Evolutionary conservation across 768 basidiomycete species (phyloP), one percentile per base, ranked within the genome.

Genomic region (Cystofilobasidium ferigula): DNA sequence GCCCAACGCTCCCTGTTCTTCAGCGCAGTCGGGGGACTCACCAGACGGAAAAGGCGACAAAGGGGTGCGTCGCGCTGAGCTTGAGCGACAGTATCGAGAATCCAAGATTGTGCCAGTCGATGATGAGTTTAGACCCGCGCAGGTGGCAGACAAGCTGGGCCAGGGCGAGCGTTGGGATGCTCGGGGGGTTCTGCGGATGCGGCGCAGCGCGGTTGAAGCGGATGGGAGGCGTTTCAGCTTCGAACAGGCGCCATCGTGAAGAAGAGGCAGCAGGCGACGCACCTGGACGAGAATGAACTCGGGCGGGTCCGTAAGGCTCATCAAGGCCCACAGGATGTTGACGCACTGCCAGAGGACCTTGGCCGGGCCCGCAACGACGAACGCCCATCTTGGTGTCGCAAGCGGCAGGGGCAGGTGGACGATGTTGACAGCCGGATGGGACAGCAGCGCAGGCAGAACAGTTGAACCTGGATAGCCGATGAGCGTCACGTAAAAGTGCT

Each of bases 21-120:
- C 32, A 45, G 30, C 45, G 5, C 24, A 47, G 28, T 38, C 13
- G 32, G 26, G 22, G 20, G 20, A 74, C 78, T 38, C 70, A 94
- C 94, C 82, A 81, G 77, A 82, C 83, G 0, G 89, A 86, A 26
- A 94, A 73, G 69, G 75, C 81, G 45, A 94, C 89, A 68, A 93
- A 80, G 0, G 80, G 74, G 73, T 91, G 88, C 0, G 75, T 73
- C 1, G 78, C 66, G 0, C 90, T 88, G n/a, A 92, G 77, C 71
- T 84, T 86, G 69, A 99, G 76, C 1, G 86, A 87, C 57, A 99
- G 82, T 54, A 98, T 91, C 69, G 85, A 94, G 74, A 90, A 92
- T 22, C 95, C 95, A 30, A 94, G 82, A 75, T 99, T 99, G 74
- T 99, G 95, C 95, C 95, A 99, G 77, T 99, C 95, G 62, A 99